These are phyloP conservation scores for Dipodascopsis uninucleata DNA, from an alignment of 805 yeast species.

Conservation along the genomic window DNA sequence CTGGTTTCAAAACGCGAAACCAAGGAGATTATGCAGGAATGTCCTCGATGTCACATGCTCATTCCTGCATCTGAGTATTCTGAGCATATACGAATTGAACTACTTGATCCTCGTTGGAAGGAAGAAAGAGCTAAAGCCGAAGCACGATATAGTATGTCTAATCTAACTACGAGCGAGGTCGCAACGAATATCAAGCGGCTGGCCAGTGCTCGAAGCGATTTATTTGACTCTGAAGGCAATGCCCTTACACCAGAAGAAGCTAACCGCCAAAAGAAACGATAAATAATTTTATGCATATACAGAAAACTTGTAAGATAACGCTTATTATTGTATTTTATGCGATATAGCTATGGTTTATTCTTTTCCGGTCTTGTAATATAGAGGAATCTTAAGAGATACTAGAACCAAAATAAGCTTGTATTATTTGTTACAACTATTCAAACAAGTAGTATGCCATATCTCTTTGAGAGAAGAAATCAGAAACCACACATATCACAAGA, in stretches of 20 bases:
- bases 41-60: constrained; percentile 74
- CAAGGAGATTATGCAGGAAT: constrained; percentile 46
- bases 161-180: constrained; percentile 37
- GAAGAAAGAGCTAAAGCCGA: constrained; percentile 50
- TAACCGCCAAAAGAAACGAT: constrained; percentile 23
- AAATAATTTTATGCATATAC: no score
- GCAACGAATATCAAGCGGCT: constrained; percentile 39
- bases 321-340: constrained; percentile 2
- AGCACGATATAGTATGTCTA: constrained; percentile 35
- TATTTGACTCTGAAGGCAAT: constrained; percentile 30
- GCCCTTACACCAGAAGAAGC: constrained; percentile 26
- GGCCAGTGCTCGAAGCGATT: constrained; percentile 35
- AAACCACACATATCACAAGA: constrained; percentile 27
- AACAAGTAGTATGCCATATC: constrained; percentile 24
- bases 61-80: constrained; percentile 65
- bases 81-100: constrained; percentile 62
- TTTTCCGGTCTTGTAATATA: no score
- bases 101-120: constrained; percentile 75
- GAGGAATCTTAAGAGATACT: no score
- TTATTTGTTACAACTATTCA: constrained; percentile 1
- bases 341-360: no score
- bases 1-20: constrained; percentile 36
- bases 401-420: constrained; percentile 2
- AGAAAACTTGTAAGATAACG: no score
- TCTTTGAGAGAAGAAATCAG: constrained; percentile 28